phyloP scores from a whole-genome alignment of 1,284 basidiomycete genomes.

The Leccinum pachyderme region DNA sequence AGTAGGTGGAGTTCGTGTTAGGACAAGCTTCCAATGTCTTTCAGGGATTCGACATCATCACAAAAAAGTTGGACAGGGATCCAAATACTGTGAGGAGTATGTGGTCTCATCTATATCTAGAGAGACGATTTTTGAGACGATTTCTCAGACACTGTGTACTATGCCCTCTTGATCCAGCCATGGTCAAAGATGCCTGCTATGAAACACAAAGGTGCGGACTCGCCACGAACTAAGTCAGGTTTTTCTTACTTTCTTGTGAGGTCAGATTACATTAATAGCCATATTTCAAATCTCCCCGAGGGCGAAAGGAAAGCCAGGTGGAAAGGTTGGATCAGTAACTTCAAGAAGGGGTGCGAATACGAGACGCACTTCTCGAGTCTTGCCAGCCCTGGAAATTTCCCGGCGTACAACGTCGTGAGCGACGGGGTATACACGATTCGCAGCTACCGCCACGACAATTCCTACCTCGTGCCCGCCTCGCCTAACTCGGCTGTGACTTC shows the following conservation, averaged over 20 bases:
- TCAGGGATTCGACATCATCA: slow-evolving; percentile 11
- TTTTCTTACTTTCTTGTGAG: not conserved
- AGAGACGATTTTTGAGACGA: too few species aligned
- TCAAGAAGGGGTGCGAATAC: slow-evolving; percentile 4
- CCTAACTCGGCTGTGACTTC: not conserved
- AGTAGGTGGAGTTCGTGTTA: not conserved
- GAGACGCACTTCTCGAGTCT: slow-evolving; percentile 7
- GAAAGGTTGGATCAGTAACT: not conserved
- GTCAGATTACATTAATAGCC: slow-evolving; percentile 7
- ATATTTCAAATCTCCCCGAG: not conserved
- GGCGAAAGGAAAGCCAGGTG: not conserved
- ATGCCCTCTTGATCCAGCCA: not conserved
- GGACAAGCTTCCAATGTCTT: not conserved
- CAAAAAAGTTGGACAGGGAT: not conserved
- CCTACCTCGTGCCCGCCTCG: not conserved
- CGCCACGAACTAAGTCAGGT: too few species aligned
- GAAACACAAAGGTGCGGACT: not conserved
- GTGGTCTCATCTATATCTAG: not conserved
- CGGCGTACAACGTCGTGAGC: slow-evolving; percentile 5
- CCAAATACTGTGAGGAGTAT: slow-evolving; percentile 8
- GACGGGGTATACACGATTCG: slow-evolving; percentile 10
- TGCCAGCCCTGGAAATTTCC: not conserved
- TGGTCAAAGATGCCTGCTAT: not conserved
- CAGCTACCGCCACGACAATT: slow-evolving; percentile 1
- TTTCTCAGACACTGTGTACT: slow-evolving; percentile 8